Evolutionary conservation across 1,284 basidiomycete species (phyloP), one percentile per base, ranked within the genome.

Genomic region (Heimioporus retisporus): DNA sequence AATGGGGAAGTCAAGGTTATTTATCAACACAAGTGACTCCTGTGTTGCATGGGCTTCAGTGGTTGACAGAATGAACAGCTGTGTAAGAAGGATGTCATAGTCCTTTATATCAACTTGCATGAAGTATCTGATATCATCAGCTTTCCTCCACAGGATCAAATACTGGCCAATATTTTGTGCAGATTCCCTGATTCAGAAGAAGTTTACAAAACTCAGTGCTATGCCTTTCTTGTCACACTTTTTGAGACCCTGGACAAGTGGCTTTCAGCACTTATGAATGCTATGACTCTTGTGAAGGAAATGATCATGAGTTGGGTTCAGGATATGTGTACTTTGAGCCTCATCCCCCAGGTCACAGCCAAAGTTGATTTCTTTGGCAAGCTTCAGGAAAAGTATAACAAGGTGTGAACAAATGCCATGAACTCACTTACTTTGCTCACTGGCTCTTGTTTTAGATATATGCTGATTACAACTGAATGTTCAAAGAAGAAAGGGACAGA

Each of bases 31-130:
- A 46, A 50, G 14, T 16, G 2, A 55, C 2, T 21, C 16, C 13
- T 13, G 15, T 23, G 6, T 43, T 35, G 42, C 19, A 21, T n/a
- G 19, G 11, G 48, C 4, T 50, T 11, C 3, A n/a, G 48, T 48
- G 8, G 11, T 23, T n/a, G 21, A 50, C 6, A 1, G 6, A 35
- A 35, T 10, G 35, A 35, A 2, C 19, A 73, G 72, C 48, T 75
- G 23, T 13, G 55, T 25, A 67, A 53, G 54, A 66, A 66, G n/a
- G 54, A 48, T 2, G 61, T 72, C 5, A 28, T 68, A 6, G 72
- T 75, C 0, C 51, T 75, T 4, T 75, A 73, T 55, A 69, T 73
- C 61, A 75, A 73, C 55, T 11, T 75, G 13, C 57, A 67, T 3
- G 55, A 2, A 1, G n/a, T 59, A 5, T 35, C 35, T 10, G 7